A percentile compares a stretch with the other conserved stretches of the same genome.
Conservation (phyloP, 1,139 yeast species). For the Yamadazyma jaroonii region DNA sequence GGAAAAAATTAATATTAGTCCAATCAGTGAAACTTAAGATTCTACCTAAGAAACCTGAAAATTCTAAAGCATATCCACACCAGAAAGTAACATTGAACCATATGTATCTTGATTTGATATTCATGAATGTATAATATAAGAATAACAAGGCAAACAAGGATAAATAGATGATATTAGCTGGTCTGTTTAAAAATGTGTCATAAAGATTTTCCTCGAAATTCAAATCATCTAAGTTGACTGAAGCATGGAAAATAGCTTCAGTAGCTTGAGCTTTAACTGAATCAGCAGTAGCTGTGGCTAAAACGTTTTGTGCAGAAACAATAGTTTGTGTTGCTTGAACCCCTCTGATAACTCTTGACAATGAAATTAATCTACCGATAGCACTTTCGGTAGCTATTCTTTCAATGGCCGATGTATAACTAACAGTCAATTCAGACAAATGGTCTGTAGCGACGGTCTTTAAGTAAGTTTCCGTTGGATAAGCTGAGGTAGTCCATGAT, state of each 20-base stretch:
- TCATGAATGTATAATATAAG: conserved; percentile 18
- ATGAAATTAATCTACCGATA: conserved; percentile 12
- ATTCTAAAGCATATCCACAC: conserved; percentile 29
- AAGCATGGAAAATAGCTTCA: conserved; percentile 26
- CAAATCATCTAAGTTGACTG: conserved; percentile 31
- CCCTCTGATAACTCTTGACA: conserved; percentile 30
- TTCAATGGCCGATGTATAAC: conserved; percentile 16
- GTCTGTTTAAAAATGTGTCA: conserved; percentile 19
- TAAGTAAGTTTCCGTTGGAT: conserved; percentile 18
- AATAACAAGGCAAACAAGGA: conserved; percentile 24
- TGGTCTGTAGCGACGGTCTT: conserved; percentile 19
- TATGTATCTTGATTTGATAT: conserved; percentile 22
- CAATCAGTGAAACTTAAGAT: conserved; percentile 40
- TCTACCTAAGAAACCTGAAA: conserved; percentile 72
- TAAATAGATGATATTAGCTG: conserved; percentile 32
- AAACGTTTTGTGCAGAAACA: conserved; percentile 29
- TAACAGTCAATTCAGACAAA: conserved; percentile 16
- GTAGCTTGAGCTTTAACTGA: conserved; percentile 28
- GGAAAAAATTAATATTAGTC: conserved; percentile 20
- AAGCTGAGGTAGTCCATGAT: conserved; percentile 22
- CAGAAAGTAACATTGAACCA: conserved; percentile 31
- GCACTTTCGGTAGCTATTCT: conserved; percentile 15
- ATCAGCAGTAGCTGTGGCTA: conserved; percentile 39
- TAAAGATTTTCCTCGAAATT: conserved; percentile 27
- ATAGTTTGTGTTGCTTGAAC: conserved; percentile 38